Base-by-base conservation (phyloP, 2,329 filamentous ascomycete species). In the Pestalotiopsis sp. region DNA sequence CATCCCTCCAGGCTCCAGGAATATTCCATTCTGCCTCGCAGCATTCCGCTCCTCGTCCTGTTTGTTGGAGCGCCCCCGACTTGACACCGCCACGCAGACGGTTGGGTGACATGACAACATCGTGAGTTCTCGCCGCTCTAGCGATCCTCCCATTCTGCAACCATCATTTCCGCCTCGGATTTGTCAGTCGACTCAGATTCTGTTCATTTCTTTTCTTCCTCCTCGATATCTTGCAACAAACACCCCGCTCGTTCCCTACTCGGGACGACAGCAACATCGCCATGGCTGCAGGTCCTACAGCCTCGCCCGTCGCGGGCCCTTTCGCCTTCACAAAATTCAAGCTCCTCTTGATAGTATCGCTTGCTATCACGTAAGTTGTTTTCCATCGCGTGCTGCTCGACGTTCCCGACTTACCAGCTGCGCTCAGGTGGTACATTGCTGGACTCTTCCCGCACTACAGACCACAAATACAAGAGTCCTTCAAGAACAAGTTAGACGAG, bases 381-480 rank as follows among this genome's bases (percentile, higher is more conserved):
- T 26, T 38, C 14, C 14, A 17, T n/a, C 22, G 5, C 17, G 22
- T 59, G 14, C 40, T 24, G 35, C 26, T 13, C 22, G 6, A 17
- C 56, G 6, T 35, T 5, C 7, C 22, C 30, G 26, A 3, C n/a
- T 30, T 11, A 57, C 65, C 40, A 35, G 10, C 56, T 22, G 13
- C n/a, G 11, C 38, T 0, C 39, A 86, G 84, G 67, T 87, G 84
- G 84, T 81, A 79, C 73, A 72, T 84, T 61, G 83, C 84, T 5
- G 75, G 79, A 48, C 70, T 84, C 3, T 68, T 85, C 4, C 82
- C 82, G 7, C 75, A 75, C 55, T 85, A 84, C 75, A 78, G 80
- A 56, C 80, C 82, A 58, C 76, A 77, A n/a, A 79, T 85, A 67
- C 76, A 80, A 67, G 76, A 78, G 5, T 70, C 78, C 11, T 75